These are phyloP conservation scores for Umbelopsis sp. DNA, from an alignment of 192 early-diverging fungal species.

Conservation along the genomic window DNA sequence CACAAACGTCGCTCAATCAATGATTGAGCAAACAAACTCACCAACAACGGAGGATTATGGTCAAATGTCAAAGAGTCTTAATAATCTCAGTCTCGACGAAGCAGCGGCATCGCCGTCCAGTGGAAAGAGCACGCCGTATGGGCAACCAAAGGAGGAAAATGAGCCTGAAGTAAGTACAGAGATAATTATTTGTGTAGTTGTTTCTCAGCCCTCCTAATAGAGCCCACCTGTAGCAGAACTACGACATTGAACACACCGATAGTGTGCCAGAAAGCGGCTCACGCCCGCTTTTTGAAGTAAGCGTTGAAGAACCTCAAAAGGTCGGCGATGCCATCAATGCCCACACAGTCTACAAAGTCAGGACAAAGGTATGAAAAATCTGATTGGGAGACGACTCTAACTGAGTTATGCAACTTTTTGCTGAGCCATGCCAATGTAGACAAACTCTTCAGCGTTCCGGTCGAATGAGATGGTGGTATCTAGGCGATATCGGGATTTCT, in stretches of 20 bases:
- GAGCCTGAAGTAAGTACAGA: neutral
- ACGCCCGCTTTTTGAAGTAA: constrained; percentile 62
- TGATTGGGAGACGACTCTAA: neutral
- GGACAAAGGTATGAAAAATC: constrained; percentile 60
- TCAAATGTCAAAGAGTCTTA: constrained; percentile 19
- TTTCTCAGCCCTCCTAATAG: neutral
- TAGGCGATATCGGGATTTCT: constrained; percentile 91
- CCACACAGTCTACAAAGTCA: constrained; percentile 86
- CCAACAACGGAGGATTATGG: constrained; percentile 1
- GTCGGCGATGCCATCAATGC: constrained; percentile 86
- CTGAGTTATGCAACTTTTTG: neutral
- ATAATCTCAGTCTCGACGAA: constrained; percentile 13
- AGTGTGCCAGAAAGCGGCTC: constrained; percentile 43
- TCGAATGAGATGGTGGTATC: constrained; percentile 79
- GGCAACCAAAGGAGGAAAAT: neutral
- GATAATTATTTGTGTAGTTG: neutral
- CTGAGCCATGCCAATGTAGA: constrained; percentile 44
- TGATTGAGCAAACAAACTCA: constrained; percentile 8
- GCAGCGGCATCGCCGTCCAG: neutral
- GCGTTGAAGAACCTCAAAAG: constrained; percentile 87
- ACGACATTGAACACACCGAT: constrained; percentile 7
- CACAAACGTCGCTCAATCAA: neutral
- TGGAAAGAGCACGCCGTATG: neutral
- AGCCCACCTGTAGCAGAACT: neutral
- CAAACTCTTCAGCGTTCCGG: constrained; percentile 75